Conservation (phyloP, 202 grass and related monocot species). For the Miscanthus sacchariflorus region DNA sequence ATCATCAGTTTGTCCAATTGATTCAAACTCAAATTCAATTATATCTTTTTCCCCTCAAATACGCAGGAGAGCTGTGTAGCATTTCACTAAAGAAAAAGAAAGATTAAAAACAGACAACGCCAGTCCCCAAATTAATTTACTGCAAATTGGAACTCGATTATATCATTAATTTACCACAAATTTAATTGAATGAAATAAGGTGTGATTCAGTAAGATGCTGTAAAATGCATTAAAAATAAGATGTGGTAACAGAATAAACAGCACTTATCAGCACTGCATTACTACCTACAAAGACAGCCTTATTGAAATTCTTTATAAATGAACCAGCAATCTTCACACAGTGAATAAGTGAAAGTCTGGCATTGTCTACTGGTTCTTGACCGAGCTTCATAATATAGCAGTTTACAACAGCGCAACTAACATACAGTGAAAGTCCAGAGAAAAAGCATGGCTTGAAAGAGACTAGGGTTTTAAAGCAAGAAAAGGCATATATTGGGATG, state of each 20-base stretch:
- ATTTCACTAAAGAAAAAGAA: not conserved
- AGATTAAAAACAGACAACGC: not conserved
- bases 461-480: not conserved
- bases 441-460: not conserved
- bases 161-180: not conserved
- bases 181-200: constrained; percentile 4
- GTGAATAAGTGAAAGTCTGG: not conserved
- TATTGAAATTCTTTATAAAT: constrained; percentile 18
- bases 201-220: constrained; percentile 18
- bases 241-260: constrained; percentile 18
- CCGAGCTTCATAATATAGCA: constrained; percentile 27
- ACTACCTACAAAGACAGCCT: not conserved
- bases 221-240: constrained; percentile 20
- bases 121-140: not conserved
- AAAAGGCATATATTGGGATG: not conserved
- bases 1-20: not conserved
- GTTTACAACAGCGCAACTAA: not conserved
- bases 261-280: not conserved
- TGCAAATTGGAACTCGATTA: not conserved
- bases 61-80: not conserved
- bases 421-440: not conserved
- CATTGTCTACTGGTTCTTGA: constrained; percentile 9
- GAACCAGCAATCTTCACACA: constrained; percentile 27
- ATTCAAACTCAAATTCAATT: not conserved
- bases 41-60: not conserved